phyloP scores from a whole-genome alignment of 352 stramenopile species.

The Pythium aristosporum region DNA sequence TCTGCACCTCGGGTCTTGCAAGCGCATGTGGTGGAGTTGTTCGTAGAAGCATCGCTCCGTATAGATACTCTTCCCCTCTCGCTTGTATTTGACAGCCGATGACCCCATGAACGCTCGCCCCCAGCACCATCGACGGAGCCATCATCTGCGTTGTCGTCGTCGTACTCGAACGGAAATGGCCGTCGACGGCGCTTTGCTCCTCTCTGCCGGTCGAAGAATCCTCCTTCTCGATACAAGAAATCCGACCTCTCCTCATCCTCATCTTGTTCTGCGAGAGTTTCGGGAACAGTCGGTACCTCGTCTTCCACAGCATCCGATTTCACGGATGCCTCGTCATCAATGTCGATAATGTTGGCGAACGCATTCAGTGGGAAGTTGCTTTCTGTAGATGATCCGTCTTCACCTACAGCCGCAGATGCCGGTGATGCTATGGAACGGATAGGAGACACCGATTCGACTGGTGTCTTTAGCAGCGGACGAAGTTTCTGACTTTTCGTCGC shows the following conservation, averaged over 20 bases:
- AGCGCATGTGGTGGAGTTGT: conserved; percentile 1
- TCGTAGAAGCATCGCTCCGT: conserved; percentile 14
- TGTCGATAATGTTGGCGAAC: conserved; percentile 55
- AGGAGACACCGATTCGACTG: background rate
- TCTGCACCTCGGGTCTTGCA: conserved; percentile 4
- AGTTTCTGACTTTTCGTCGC: conserved; percentile 3
- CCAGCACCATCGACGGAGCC: conserved; percentile 12
- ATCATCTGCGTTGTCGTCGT: conserved; percentile 23
- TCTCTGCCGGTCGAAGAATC: conserved; percentile 78
- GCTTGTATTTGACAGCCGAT: conserved; percentile 1
- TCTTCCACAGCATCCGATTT: conserved; percentile 10
- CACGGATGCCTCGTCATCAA: conserved; percentile 14
- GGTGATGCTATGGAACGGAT: background rate
- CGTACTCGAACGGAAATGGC: conserved; percentile 60
- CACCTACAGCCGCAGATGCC: background rate
- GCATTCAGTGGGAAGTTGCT: conserved; percentile 53
- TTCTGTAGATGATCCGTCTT: conserved; percentile 12
- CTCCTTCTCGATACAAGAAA: conserved; percentile 76
- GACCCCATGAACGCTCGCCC: conserved; percentile 14
- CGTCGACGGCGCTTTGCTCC: conserved; percentile 52
- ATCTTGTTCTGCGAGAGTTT: conserved; percentile 26
- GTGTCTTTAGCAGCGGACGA: conserved; percentile 13
- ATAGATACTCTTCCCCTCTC: conserved; percentile 10
- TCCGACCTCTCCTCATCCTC: conserved; percentile 45
- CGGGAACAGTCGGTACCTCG: conserved; percentile 7